phyloP scores from a whole-genome alignment of 139 green algal genomes.

The Chlorella vulgaris region DNA sequence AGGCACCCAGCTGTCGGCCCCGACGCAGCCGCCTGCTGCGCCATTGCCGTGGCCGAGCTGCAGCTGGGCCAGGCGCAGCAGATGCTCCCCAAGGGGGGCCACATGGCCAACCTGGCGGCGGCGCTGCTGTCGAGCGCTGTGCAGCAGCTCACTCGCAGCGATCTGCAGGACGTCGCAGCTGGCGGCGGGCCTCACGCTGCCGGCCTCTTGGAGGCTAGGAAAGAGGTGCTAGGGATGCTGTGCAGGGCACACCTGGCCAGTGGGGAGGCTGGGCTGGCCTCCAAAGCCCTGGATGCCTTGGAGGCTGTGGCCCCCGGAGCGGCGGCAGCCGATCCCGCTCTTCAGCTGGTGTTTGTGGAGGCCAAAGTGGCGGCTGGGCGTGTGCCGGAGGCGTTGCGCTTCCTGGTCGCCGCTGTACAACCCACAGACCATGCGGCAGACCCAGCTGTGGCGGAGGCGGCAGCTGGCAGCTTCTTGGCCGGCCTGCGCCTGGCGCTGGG shows the following conservation, averaged over 20 bases:
- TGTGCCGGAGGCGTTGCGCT: conserved; percentile 3
- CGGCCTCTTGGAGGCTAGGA: background rate
- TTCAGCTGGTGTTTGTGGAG: background rate
- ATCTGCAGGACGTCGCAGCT: background rate
- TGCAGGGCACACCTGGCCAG: conserved; percentile 31
- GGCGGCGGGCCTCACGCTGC: background rate
- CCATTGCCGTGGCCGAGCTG: conserved; percentile 21
- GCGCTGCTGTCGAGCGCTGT: conserved; percentile 1
- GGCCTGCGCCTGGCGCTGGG: background rate
- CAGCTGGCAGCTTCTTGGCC: background rate
- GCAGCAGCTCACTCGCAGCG: conserved; percentile 9
- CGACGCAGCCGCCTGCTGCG: conserved; percentile 10
- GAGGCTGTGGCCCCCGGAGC: background rate
- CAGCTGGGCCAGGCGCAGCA: conserved; percentile 22
- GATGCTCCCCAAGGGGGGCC: conserved; percentile 10
- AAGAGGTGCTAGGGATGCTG: conserved; percentile 15
- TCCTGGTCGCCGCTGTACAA: background rate
- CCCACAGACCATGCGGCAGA: background rate
- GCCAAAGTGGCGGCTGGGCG: background rate
- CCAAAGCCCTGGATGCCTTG: conserved; percentile 14
- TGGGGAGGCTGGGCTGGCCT: conserved; percentile 4
- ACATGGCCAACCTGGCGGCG: conserved; percentile 1
- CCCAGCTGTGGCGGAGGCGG: background rate
- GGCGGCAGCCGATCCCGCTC: background rate
- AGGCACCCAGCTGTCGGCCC: conserved; percentile 12